Conservation (phyloP, 2,329 filamentous ascomycete genomes). For the Cercospora beticola region DNA sequence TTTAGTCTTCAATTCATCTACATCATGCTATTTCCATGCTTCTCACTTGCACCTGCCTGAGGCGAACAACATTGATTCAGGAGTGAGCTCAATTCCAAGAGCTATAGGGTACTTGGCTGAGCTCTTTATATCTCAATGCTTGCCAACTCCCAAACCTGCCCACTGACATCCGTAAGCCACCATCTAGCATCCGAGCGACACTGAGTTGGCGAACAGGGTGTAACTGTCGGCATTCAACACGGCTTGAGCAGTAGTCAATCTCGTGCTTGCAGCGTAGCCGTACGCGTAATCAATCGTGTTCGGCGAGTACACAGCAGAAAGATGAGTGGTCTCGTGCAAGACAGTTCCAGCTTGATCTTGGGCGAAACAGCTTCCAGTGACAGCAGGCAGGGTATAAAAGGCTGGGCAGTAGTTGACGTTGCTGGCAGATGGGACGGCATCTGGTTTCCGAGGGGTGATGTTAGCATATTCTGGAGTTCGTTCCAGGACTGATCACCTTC, state of each 20-base stretch:
- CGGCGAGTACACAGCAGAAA: not conserved
- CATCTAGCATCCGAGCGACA: not conserved
- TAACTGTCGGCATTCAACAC: conserved; percentile 1
- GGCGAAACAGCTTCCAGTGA: not conserved
- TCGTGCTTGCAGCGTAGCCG: not conserved
- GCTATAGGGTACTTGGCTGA: not conserved
- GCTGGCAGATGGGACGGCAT: conserved; percentile 1
- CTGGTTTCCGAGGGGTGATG: not conserved
- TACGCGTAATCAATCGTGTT: not conserved
- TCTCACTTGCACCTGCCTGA: not conserved
- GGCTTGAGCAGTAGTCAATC: not conserved
- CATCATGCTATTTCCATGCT: not conserved
- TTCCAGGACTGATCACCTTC: too few relatives aligned
- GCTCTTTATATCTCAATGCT: not conserved
- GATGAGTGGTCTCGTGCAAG: not conserved
- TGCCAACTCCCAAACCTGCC: not conserved
- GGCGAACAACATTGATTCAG: not conserved
- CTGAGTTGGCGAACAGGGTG: not conserved
- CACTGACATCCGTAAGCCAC: not conserved
- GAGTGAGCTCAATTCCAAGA: not conserved
- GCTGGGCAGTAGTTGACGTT: conserved; percentile 1
- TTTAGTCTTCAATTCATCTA: not conserved
- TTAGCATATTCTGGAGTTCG: too few relatives aligned
- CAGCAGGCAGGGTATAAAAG: not conserved
- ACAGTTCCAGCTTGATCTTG: conserved; percentile 1